Evolutionary conservation across 1,139 yeast species (phyloP), one percentile per base, ranked within the genome.

Genomic region (Hanseniaspora uvarum): DNA sequence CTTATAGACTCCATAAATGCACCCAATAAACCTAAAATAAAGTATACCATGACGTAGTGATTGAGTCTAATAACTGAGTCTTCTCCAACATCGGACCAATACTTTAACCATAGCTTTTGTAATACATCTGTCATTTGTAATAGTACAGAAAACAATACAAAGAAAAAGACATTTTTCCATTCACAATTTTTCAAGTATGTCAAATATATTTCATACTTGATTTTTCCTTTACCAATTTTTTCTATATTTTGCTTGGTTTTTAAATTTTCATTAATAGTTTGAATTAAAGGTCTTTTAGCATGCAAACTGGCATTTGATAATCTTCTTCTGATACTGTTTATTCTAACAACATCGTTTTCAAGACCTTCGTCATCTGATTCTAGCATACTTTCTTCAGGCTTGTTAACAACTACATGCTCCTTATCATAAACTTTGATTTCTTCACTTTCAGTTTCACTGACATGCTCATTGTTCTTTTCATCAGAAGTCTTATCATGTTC

Each of bases 151-250:
- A 76, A 72, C 8, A 67, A 55, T 55, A 86, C 64, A 64, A 82
- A 81, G 3, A 80, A 60, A 0, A 72, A 40, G 14, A 89, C 95
- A 59, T 80, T 80, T 51, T 65, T 68, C 21, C 86, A 77, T 59
- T 87, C 86, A 72, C 96, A 87, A 0, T 97, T 95, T 60, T 76
- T 79, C 24, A 94, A 95, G 64, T 92, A 92, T 58, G 79, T 86
- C 57, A 70, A 62, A 68, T 92, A 92, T 44, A 94, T 88, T 38
- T 77, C 75, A 95, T 95, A 86, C 63, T 86, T 85, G 54, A 92
- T 98, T 64, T 87, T 81, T 58, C 98, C 99, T 67, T 87, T 94
- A 69, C 89, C 95, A 57, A 83, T 77, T 60, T 81, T 89, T 69
- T 94, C 98, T 59, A 74, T 74, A 61, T 81, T 72, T 38, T 68